Evolutionary conservation across 805 yeast species (phyloP).

Genomic region (Debaryomyces hansenii): DNA sequence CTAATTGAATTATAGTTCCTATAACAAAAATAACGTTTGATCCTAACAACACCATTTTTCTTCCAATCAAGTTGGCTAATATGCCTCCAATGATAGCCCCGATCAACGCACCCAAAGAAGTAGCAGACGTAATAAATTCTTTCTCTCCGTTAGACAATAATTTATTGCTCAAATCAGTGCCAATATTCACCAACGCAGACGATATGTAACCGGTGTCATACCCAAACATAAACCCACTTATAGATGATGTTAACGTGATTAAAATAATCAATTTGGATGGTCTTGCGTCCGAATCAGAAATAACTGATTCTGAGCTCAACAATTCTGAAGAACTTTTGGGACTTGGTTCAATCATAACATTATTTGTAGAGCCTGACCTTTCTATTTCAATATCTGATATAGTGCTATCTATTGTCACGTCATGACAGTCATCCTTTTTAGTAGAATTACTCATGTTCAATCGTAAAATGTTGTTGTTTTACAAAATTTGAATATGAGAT

Average conservation of each 20-base stretch:
- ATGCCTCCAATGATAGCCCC: constrained; percentile 80
- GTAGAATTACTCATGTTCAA: not conserved
- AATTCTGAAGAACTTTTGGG: constrained; percentile 2
- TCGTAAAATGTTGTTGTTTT: too few relatives aligned
- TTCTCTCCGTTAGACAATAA: constrained; percentile 72
- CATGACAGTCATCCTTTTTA: not conserved
- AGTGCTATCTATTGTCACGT: constrained; percentile 2
- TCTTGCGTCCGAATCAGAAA: constrained; percentile 23
- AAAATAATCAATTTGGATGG: constrained; percentile 66
- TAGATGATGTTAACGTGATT: constrained; percentile 75
- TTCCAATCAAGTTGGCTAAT: constrained; percentile 78
- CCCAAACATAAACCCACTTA: constrained; percentile 96
- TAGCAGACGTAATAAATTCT: constrained; percentile 90
- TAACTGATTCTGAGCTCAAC: not conserved
- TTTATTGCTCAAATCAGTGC: constrained; percentile 64
- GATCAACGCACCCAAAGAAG: constrained; percentile 88
- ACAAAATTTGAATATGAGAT: too few relatives aligned
- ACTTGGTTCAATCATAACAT: not conserved
- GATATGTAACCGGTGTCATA: constrained; percentile 98
- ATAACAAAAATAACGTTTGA: constrained; percentile 80
- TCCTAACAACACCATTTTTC: constrained; percentile 79
- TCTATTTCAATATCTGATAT: not conserved
- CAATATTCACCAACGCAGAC: constrained; percentile 84
- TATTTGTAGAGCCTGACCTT: not conserved
- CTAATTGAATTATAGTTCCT: constrained; percentile 85